Conservation (phyloP, 768 basidiomycete genomes). For the Tulasnella sp. region DNA sequence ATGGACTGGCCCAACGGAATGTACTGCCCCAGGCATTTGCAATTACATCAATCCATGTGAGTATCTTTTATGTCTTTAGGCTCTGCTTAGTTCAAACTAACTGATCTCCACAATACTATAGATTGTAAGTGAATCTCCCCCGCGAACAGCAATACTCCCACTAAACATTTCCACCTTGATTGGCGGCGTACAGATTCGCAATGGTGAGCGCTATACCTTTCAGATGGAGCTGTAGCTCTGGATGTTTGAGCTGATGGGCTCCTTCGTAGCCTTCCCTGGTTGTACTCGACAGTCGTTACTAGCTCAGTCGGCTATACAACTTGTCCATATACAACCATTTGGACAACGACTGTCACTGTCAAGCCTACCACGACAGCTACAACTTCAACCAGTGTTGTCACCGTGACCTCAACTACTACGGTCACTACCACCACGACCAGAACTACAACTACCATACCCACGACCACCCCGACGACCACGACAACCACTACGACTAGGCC, state of each 20-base stretch:
- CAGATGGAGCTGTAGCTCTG: no score
- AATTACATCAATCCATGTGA: not conserved
- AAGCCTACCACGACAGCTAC: not conserved
- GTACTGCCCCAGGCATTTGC: not conserved
- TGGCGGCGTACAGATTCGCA: not conserved
- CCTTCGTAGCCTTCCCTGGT: not conserved
- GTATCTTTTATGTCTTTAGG: no score
- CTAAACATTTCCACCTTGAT: not conserved
- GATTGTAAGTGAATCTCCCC: no score
- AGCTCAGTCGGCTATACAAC: not conserved
- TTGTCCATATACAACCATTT: not conserved
- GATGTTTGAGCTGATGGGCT: not conserved
- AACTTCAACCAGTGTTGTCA: not conserved
- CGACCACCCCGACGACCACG: not conserved
- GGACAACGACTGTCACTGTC: not conserved
- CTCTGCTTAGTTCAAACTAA: no score
- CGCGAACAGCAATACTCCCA: no score
- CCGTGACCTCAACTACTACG: not conserved
- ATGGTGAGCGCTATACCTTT: not conserved
- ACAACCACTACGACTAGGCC: not conserved
- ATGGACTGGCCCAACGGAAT: not conserved
- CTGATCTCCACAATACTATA: no score
- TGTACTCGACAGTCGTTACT: not conserved
- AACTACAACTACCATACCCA: not conserved
- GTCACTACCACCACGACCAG: not conserved